These are phyloP conservation scores for Tylopilus felleus DNA, from an alignment of 768 basidiomycete genomes.

Conservation along the genomic window DNA sequence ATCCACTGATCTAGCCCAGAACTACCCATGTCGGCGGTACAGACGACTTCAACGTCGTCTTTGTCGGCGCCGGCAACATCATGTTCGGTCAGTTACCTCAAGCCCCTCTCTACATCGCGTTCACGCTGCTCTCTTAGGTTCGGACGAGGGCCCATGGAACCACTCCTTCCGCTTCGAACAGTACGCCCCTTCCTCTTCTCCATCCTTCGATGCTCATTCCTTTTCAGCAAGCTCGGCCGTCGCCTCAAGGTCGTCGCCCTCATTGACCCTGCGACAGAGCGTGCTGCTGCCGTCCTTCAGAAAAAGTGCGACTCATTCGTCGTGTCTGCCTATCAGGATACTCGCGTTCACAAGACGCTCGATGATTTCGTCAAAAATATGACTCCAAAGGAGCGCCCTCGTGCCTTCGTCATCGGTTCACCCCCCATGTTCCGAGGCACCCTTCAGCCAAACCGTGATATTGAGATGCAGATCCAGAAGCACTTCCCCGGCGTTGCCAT, in stretches of 20 bases:
- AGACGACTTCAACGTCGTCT: conserved; percentile 89
- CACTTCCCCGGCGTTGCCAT: conserved; percentile 84
- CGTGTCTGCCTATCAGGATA: conserved; percentile 87
- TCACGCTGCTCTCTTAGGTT: conserved; percentile 46
- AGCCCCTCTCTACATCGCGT: not conserved
- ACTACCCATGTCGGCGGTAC: conserved; percentile 51
- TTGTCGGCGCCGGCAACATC: conserved; percentile 95
- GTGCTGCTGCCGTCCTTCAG: conserved; percentile 74
- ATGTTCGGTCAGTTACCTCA: conserved; percentile 75
- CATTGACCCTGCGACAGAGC: conserved; percentile 85
- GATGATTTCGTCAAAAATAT: conserved; percentile 79
- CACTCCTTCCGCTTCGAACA: conserved; percentile 90
- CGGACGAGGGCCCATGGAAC: conserved; percentile 89
- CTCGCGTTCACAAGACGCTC: conserved; percentile 78
- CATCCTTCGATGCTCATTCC: conserved; percentile 7
- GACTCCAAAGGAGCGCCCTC: conserved; percentile 62
- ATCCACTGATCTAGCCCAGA: conserved; percentile 32
- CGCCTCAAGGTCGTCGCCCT: conserved; percentile 95
- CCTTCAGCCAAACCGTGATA: conserved; percentile 67
- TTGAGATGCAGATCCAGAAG: conserved; percentile 85
- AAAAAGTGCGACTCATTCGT: conserved; percentile 94
- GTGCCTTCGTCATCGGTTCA: conserved; percentile 83
- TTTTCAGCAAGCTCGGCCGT: conserved; percentile 80
- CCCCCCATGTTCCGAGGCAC: conserved; percentile 94
- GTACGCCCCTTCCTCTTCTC: conserved; percentile 39